Evolutionary conservation across 1,284 basidiomycete species (phyloP).

Genomic region (Pisolithus thermaeus): DNA sequence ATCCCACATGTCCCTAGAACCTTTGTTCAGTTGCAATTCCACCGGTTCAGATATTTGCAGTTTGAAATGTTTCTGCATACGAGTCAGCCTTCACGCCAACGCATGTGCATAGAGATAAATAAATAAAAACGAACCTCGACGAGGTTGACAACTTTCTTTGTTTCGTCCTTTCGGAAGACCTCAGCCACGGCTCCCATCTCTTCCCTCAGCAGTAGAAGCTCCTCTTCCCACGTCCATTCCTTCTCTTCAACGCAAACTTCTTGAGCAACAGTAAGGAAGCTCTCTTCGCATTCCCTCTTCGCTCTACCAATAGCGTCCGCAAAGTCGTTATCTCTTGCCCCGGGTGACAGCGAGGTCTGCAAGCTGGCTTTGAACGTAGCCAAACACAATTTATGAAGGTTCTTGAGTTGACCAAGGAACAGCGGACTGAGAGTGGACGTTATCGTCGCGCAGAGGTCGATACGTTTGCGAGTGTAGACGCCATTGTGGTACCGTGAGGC

Average conservation of each 20-base stretch:
- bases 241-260: constrained; percentile 68
- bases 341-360: constrained; percentile 68
- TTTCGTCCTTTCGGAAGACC: constrained; percentile 91
- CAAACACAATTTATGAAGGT: constrained; percentile 81
- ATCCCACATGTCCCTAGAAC: constrained; percentile 89
- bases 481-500: constrained; percentile 94
- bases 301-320: constrained; percentile 73
- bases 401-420: constrained; percentile 96
- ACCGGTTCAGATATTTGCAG: constrained; percentile 87
- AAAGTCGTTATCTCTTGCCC: constrained; percentile 74
- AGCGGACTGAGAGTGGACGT: constrained; percentile 81
- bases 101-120: not conserved
- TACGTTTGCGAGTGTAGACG: constrained; percentile 90
- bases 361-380: constrained; percentile 77
- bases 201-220: constrained; percentile 68
- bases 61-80: constrained; percentile 78
- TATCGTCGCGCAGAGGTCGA: constrained; percentile 75
- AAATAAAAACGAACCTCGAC: constrained; percentile 65
- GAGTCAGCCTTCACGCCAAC: not conserved
- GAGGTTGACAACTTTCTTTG: constrained; percentile 94
- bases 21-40: constrained; percentile 78
- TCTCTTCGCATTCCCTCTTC: constrained; percentile 53
- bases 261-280: constrained; percentile 65
- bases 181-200: constrained; percentile 83
- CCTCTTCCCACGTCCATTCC: constrained; percentile 85